Conservation (phyloP, 768 basidiomycete genomes). For the Amanita pallidorosea region DNA sequence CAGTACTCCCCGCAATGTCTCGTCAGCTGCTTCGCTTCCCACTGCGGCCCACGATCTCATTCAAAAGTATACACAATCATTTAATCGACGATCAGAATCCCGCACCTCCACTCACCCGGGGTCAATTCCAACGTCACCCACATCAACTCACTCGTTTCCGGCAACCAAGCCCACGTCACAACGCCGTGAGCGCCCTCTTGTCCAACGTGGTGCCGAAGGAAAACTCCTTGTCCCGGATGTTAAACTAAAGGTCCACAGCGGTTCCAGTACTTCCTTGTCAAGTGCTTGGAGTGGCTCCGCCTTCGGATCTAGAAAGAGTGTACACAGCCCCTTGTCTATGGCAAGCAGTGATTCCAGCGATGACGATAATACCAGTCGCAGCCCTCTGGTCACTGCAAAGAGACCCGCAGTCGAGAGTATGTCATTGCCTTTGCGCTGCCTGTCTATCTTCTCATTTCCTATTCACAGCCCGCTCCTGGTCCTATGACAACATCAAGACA, state of each 20-base stretch:
- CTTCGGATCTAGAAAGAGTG: slow-evolving; percentile 14
- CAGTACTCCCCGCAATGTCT: slow-evolving; percentile 7
- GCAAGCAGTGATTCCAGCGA: slow-evolving; percentile 16
- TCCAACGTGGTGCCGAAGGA: slow-evolving; percentile 54
- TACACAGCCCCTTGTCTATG: slow-evolving; percentile 23
- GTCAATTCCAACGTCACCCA: slow-evolving; percentile 22
- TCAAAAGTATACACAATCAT: slow-evolving; percentile 43
- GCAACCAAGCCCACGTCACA: slow-evolving; percentile 20
- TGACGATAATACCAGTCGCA: slow-evolving; percentile 18
- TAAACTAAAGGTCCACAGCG: slow-evolving; percentile 25
- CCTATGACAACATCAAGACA: slow-evolving; percentile 61
- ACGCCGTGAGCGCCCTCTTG: slow-evolving; percentile 39
- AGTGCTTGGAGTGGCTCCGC: slow-evolving; percentile 19
- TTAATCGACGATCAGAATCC: slow-evolving; percentile 44
- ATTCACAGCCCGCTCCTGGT: slow-evolving; percentile 55
- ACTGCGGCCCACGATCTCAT: slow-evolving; percentile 36
- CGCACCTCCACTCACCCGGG: slow-evolving; percentile 28
- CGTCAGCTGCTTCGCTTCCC: slow-evolving; percentile 10
- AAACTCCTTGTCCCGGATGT: slow-evolving; percentile 44
- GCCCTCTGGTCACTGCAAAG: slow-evolving; percentile 13
- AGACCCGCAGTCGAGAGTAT: slow-evolving; percentile 44
- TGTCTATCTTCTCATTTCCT: slow-evolving; percentile 7
- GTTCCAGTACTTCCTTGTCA: slow-evolving; percentile 26
- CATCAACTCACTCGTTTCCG: slow-evolving; percentile 25
- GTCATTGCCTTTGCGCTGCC: neutral